phyloP scores from a whole-genome alignment of 2,329 filamentous ascomycete genomes.

The Xylariaceae sp. region DNA sequence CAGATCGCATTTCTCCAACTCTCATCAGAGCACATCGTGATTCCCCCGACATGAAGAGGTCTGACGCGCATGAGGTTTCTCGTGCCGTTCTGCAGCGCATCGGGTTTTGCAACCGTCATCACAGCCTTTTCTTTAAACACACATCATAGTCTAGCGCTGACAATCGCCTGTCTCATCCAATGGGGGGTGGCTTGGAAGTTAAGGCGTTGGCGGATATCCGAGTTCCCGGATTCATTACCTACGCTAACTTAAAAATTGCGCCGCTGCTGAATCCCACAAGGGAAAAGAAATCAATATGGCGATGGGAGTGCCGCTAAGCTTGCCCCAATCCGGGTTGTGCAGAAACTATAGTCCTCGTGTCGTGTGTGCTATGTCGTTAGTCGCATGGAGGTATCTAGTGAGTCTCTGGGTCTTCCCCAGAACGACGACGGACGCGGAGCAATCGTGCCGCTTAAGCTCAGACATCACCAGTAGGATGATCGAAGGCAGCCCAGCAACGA shows the following conservation, averaged over 20 bases:
- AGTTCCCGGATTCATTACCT: not conserved
- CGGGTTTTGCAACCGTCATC: constrained; percentile 11
- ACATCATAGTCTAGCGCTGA: not conserved
- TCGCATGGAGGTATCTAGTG: not conserved
- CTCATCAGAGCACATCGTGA: not conserved
- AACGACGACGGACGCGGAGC: not conserved
- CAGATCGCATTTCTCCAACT: not conserved
- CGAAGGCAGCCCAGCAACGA: constrained; percentile 10
- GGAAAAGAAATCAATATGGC: constrained; percentile 6
- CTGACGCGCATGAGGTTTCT: not conserved
- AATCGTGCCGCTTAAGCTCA: not conserved
- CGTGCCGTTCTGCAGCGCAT: not conserved
- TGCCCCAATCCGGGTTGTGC: not conserved
- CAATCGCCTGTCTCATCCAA: not conserved
- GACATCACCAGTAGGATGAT: not conserved
- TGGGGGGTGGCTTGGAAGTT: constrained; percentile 5
- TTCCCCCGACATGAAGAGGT: not conserved
- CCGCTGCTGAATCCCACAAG: constrained; percentile 1
- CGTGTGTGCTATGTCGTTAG: not conserved
- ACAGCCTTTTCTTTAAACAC: not conserved
- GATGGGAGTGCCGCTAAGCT: constrained; percentile 2
- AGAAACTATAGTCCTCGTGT: not conserved
- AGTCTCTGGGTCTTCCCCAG: not conserved
- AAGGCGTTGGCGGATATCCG: constrained; percentile 2
- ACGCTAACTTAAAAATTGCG: not conserved